Conservation (phyloP, 352 stramenopile species). For the Pythium dissimile region DNA sequence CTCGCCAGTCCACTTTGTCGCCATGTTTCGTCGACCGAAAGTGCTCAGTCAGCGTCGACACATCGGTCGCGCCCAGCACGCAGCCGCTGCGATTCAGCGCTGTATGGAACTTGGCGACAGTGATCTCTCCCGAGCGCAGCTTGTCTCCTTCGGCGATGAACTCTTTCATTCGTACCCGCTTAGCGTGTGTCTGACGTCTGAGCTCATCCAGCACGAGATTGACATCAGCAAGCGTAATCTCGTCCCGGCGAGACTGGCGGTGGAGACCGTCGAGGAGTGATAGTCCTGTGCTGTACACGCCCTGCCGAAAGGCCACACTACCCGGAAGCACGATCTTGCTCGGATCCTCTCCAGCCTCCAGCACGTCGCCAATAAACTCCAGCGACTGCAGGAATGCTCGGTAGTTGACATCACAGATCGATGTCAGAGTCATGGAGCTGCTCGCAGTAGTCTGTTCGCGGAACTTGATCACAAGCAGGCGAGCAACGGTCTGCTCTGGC, state of each 20-base stretch:
- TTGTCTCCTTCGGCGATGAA: conserved; percentile 81
- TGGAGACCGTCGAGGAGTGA: conserved; percentile 25
- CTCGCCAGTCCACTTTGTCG: conserved; percentile 80
- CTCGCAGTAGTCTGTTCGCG: conserved; percentile 50
- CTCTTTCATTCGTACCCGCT: conserved; percentile 79
- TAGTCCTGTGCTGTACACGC: conserved; percentile 39
- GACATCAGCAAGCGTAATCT: conserved; percentile 27
- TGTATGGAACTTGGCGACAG: conserved; percentile 82
- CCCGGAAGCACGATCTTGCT: conserved; percentile 36
- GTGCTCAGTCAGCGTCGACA: conserved; percentile 55
- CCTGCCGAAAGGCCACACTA: conserved; percentile 61
- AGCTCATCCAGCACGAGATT: conserved; percentile 52
- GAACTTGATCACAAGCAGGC: conserved; percentile 74
- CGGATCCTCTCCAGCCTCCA: conserved; percentile 15
- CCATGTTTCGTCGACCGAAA: conserved; percentile 55
- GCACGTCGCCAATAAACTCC: conserved; percentile 33
- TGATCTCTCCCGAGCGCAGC: conserved; percentile 75
- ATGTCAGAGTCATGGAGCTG: conserved; percentile 47
- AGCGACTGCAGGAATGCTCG: conserved; percentile 72
- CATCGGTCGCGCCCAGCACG: conserved; percentile 56
- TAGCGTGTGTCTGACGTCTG: conserved; percentile 51
- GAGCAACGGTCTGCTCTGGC: conserved; percentile 35
- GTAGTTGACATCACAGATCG: conserved; percentile 82
- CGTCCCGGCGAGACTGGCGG: conserved; percentile 30
- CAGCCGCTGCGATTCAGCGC: conserved; percentile 79